These are phyloP conservation scores for Nannochloropsis gaditana DNA, from an alignment of 108 stramenopile genomes.

Conservation along the genomic window DNA sequence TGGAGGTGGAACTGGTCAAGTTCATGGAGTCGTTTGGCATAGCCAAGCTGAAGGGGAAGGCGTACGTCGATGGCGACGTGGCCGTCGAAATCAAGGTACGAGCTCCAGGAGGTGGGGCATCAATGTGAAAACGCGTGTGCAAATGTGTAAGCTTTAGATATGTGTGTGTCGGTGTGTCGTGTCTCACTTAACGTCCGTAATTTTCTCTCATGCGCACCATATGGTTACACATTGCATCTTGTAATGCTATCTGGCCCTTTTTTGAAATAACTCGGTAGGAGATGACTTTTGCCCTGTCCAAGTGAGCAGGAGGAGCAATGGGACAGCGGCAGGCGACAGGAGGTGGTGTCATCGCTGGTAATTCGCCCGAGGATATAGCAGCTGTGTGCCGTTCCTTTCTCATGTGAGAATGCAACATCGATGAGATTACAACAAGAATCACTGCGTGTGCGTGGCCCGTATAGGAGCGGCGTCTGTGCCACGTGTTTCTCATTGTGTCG, in stretches of 20 bases:
- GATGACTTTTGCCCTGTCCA: constrained; percentile 55
- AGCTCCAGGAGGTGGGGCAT: not conserved
- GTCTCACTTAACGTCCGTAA: not conserved
- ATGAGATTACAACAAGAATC: no score
- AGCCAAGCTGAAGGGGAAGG: constrained; percentile 55
- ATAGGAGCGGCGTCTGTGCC: not conserved
- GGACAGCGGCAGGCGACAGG: not conserved
- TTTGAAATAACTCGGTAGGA: constrained; percentile 19
- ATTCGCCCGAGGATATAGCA: not conserved
- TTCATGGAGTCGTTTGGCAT: constrained; percentile 47
- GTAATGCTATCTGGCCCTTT: not conserved
- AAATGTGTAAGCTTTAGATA: not conserved
- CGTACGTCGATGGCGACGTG: constrained; percentile 47
- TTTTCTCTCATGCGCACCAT: not conserved
- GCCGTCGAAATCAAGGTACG: constrained; percentile 38
- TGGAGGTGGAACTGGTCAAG: constrained; percentile 66
- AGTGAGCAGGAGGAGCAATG: constrained; percentile 20
- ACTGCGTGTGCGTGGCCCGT: no score
- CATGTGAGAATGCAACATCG: not conserved
- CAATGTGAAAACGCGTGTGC: not conserved
- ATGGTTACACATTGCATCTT: no score
- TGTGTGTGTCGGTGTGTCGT: not conserved
- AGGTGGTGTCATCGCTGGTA: not conserved
- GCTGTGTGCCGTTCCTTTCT: not conserved
- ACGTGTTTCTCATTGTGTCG: not conserved